Evolutionary conservation across 2,329 filamentous ascomycete genomes (phyloP), one percentile per base, ranked within the genome.

Genomic region (Berkeleyomyces basicola): DNA sequence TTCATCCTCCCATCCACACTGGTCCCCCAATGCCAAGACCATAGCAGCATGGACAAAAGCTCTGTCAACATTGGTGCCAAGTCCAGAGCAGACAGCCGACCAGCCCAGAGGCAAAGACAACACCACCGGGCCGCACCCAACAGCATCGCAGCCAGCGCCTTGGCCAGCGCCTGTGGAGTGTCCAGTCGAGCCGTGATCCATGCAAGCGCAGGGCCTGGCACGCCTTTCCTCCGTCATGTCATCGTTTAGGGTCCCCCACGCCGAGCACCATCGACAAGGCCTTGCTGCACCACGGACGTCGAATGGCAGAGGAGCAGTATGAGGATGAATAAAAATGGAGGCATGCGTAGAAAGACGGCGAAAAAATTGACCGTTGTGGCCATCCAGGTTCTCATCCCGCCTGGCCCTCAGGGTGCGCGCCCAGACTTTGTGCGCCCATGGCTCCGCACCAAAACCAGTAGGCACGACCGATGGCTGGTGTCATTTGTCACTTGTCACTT

Each of bases 351-450:
- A 9, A 9, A 43, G 42, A 9, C 3, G 1, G 43, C 3, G 16
- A 46, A 46, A 46, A 44, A 44, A 44, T 55, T n/a, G 11, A 31
- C 51, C 33, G 46, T 36, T 7, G 31, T 59, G 47, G 10, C 47
- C 47, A 63, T 60, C 57, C 58, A 43, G 58, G 62, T 63, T 23
- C 58, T 57, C 58, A 49, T 14, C 9, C 51, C 31, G 47, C 44
- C 23, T 43, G 37, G n/a, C 57, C 61, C 43, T 63, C 61, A 63
- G 58, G 57, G 57, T 44, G 36, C 61, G 16, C 42, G 61, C 57
- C 61, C 57, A 59, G 61, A 59, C 55, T 33, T 43, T 44, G 57
- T 11, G 39, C 9, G n/a, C n/a, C n/a, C 39, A 43, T 43, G 46
- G 51, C 33, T 39, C 51, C 51, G 33, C 51, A 53, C 23, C 49